Conservation (phyloP, 2,329 filamentous ascomycete genomes). For the Pestalotiopsis sp. region DNA sequence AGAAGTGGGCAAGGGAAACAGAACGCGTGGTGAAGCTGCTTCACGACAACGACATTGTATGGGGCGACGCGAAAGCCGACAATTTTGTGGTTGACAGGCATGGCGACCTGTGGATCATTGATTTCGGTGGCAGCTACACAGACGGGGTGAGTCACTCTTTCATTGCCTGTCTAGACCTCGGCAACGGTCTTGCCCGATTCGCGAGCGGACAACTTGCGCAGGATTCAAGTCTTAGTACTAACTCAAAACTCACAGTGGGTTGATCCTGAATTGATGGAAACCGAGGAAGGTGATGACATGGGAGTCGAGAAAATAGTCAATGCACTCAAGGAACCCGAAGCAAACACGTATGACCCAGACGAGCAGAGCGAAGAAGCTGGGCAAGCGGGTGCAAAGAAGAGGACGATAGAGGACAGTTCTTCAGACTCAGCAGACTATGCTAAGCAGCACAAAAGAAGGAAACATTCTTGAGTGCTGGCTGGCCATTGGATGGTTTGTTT, state of each 20-base stretch:
- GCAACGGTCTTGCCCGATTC: background rate
- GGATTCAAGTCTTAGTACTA: background rate
- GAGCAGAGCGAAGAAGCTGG: background rate
- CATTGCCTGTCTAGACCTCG: background rate
- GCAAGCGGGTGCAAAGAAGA: background rate
- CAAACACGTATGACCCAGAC: conserved; percentile 14
- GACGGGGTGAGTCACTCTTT: conserved; percentile 10
- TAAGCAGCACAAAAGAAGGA: background rate
- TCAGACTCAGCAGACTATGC: background rate
- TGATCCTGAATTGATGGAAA: conserved; percentile 33
- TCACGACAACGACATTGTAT: conserved; percentile 35
- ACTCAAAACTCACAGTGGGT: conserved; percentile 29
- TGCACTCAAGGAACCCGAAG: conserved; percentile 13
- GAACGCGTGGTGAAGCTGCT: conserved; percentile 22
- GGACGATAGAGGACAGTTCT: background rate
- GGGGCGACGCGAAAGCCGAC: conserved; percentile 41
- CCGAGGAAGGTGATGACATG: conserved; percentile 34
- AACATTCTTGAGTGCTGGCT: background rate
- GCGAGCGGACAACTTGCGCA: too few species aligned
- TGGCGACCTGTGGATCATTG: conserved; percentile 39
- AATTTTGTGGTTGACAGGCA: conserved; percentile 39
- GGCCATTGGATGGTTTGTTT: background rate
- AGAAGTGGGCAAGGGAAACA: conserved; percentile 13
- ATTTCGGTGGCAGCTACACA: conserved; percentile 40
- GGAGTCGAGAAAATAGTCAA: conserved; percentile 28